Percentiles rank a stretch among this genome's conserved stretches.
These are phyloP conservation scores for Kazachstania kunashirensis DNA, from an alignment of 805 yeast species.

Conservation along the genomic window DNA sequence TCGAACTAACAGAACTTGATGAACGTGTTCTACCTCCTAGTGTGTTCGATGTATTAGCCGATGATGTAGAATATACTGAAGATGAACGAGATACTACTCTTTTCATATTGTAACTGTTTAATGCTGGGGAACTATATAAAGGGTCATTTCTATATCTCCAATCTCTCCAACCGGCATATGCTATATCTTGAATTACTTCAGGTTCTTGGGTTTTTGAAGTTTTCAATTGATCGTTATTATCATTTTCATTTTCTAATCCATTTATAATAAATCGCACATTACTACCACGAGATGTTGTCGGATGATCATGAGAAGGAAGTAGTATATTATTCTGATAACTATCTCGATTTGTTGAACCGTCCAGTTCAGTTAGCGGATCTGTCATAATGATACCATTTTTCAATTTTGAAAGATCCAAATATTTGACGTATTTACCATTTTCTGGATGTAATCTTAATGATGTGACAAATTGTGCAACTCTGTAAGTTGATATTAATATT, in stretches of 20 bases:
- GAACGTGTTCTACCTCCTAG: constrained; percentile 16
- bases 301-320: no score
- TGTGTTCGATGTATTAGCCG: constrained; percentile 2
- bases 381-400: constrained; percentile 31
- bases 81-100: constrained; percentile 17
- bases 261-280: no score
- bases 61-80: constrained; percentile 14
- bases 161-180: constrained; percentile 83
- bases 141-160: constrained; percentile 78
- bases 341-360: neutral
- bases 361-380: constrained; percentile 9
- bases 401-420: constrained; percentile 48
- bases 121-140: constrained; percentile 37
- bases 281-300: neutral
- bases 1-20: constrained; percentile 23
- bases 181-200: constrained; percentile 17
- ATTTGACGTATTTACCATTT: constrained; percentile 47
- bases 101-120: constrained; percentile 25
- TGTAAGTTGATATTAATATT: constrained; percentile 55
- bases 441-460: constrained; percentile 46
- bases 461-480: constrained; percentile 73
- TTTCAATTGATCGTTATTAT: neutral
- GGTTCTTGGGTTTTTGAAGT: constrained; percentile 1
- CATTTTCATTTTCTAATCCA: neutral
- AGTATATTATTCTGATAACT: no score